Conservation (phyloP, 2,329 filamentous ascomycete genomes). For the Aspergillus niger region DNA sequence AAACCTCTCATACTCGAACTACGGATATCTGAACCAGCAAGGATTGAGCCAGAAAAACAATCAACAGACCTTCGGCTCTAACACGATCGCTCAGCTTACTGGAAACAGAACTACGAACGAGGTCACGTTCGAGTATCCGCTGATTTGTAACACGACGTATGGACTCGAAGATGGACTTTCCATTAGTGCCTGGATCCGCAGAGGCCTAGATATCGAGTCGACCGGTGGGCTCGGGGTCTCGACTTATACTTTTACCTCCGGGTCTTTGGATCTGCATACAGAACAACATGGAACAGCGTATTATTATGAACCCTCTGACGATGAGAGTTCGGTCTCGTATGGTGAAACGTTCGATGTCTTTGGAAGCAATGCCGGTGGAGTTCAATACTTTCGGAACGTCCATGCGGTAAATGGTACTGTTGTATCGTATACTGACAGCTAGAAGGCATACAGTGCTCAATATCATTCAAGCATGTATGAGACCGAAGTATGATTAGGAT, state of each 20-base stretch:
- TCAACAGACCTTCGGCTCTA: constrained; percentile 54
- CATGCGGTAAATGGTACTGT: constrained; percentile 32
- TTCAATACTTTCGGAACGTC: constrained; percentile 25
- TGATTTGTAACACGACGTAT: constrained; percentile 59
- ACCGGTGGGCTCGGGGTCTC: constrained; percentile 54
- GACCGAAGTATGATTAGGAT: no score
- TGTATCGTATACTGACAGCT: constrained; percentile 18
- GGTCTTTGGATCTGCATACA: constrained; percentile 28
- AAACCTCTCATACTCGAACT: constrained; percentile 57
- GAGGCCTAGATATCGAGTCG: constrained; percentile 50
- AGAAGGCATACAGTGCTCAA: background rate
- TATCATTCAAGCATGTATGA: no score
- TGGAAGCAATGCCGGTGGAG: constrained; percentile 24
- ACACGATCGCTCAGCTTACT: constrained; percentile 34
- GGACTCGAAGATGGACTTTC: constrained; percentile 51
- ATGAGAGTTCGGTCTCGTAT: constrained; percentile 27
- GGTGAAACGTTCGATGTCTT: constrained; percentile 34
- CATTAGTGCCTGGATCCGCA: constrained; percentile 51
- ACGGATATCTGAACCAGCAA: constrained; percentile 56
- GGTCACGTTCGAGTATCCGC: constrained; percentile 60
- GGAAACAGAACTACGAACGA: constrained; percentile 34
- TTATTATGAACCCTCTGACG: constrained; percentile 25
- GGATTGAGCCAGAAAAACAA: constrained; percentile 58
- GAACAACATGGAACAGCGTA: constrained; percentile 33
- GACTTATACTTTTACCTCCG: constrained; percentile 58